These are phyloP conservation scores for Trichocladium antarcticum DNA, from an alignment of 495 filamentous ascomycete genomes.

Conservation along the genomic window DNA sequence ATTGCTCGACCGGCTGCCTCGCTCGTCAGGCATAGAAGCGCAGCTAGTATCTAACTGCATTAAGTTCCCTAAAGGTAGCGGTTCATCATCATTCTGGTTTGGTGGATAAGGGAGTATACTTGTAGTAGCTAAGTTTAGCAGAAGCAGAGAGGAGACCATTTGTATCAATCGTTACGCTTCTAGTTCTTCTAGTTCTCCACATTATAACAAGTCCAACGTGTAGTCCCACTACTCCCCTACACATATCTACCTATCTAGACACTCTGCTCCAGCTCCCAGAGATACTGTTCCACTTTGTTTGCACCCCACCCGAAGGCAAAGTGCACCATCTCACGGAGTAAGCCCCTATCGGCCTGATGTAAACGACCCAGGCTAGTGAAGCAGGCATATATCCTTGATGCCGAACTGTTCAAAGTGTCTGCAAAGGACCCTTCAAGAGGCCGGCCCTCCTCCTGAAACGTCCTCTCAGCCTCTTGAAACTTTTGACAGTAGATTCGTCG, in stretches of 20 bases:
- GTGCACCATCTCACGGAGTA: neutral
- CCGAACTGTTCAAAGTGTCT: neutral
- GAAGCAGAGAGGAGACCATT: too few relatives aligned
- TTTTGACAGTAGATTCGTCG: neutral
- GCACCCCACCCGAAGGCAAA: neutral
- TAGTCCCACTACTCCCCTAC: neutral
- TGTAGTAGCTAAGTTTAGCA: too few relatives aligned
- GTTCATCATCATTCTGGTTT: too few relatives aligned
- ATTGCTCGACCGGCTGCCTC: too few relatives aligned
- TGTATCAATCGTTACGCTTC: too few relatives aligned
- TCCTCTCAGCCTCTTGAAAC: neutral
- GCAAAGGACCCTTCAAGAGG: neutral
- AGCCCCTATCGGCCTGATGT: neutral
- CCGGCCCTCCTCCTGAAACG: neutral
- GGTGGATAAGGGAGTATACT: too few relatives aligned
- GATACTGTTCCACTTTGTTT: neutral
- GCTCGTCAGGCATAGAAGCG: too few relatives aligned
- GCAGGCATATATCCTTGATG: conserved; percentile 2
- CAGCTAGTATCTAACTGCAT: too few relatives aligned
- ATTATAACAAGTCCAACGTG: too few relatives aligned
- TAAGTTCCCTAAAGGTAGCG: too few relatives aligned
- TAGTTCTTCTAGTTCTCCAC: too few relatives aligned
- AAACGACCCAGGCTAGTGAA: conserved; percentile 1
- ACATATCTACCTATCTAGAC: neutral
- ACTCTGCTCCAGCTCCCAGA: neutral